These are phyloP conservation scores for Gastrodia elata DNA, from an alignment of 106 monocot species.

Conservation along the genomic window DNA sequence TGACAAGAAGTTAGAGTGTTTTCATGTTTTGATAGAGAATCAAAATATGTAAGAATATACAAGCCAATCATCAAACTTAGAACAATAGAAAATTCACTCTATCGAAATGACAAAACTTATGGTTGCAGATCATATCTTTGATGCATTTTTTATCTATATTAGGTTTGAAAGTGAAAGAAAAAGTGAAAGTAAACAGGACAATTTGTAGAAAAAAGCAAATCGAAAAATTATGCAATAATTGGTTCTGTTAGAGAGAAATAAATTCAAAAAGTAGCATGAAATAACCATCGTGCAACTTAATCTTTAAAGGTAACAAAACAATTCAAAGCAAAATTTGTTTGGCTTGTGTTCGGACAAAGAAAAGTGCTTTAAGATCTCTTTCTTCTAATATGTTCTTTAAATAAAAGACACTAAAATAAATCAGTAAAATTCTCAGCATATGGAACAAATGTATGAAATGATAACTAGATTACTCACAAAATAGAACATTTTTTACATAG, in stretches of 20 bases:
- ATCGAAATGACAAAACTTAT: neutral
- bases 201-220: neutral
- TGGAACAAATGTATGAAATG: neutral
- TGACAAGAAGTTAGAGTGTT: neutral
- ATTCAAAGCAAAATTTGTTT: neutral
- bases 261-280: no score
- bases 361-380: neutral
- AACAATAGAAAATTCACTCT: neutral
- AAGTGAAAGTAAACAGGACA: neutral
- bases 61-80: neutral
- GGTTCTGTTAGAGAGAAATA: neutral
- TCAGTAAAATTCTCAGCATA: neutral
- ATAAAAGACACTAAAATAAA: neutral
- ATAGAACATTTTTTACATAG: neutral
- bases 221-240: neutral
- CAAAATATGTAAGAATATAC: neutral
- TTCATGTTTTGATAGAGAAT: neutral
- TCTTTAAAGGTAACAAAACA: neutral
- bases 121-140: neutral
- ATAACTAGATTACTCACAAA: neutral
- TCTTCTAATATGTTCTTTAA: neutral
- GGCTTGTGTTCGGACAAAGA: neutral
- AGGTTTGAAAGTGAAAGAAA: neutral
- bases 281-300: neutral
- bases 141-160: neutral